Base-by-base conservation (phyloP, 192 early-diverging fungal species). In the Jimgerdemannia lactiflua region DNA sequence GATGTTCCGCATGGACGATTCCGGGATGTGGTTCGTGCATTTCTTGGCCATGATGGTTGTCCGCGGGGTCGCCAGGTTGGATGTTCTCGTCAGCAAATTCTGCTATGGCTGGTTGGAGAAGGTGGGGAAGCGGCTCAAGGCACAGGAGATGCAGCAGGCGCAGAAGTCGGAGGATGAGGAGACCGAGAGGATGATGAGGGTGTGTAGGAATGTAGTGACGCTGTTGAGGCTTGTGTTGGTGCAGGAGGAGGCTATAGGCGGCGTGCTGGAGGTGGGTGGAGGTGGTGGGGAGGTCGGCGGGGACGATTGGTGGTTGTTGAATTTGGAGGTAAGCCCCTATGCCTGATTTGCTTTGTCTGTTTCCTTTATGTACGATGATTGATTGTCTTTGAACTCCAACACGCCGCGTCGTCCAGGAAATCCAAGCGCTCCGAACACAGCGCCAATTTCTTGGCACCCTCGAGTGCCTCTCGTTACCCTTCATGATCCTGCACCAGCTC, bases 141-240 rank as follows among this genome's bases (percentile, higher is more conserved):
- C 2, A 14, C 54, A 70, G 8, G 78, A 78, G 59, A 67, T 70
- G 54, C 69, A 65, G 20, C 71, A 59, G 9, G 10, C 64, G 4
- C 49, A 73, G 43, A 70, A 43, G 66, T 20, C 73, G 29, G 74
- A 77, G 66, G 29, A 42, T 49, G 69, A 68, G 7, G 70, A 70
- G 69, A 71, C 77, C 29, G 73, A 78, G 29, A 29, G 43, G 42
- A 54, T 75, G 42, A 20, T 80, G 4, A 63, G 79, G 49, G 64
- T 81, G n/a, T 75, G 79, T 64, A 71, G 73, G 17, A 86, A 86
- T 64, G 69, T 83, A 19, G 71, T 71, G 6, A 66, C 72, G 11
- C 65, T 86, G 41, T 49, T 83, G 29, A 75, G 84, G 43, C 41
- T 83, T 18, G 72, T 86, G 65, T 66, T 86, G 67, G 73, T 83